Conservation (phyloP, 306 rosid genomes). For the Vigna mungo region DNA sequence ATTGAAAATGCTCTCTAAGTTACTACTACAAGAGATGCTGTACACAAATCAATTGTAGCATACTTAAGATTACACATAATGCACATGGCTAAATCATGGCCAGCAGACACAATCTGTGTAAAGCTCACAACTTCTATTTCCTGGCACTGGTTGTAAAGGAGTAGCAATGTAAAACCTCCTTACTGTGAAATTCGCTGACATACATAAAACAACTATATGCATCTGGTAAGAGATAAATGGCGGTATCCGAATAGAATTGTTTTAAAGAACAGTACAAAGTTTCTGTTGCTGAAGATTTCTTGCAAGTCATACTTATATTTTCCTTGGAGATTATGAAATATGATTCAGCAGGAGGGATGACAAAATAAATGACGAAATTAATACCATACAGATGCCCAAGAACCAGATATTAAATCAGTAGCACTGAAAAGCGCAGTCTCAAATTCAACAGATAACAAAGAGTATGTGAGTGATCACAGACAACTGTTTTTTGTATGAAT, state of each 20-base stretch:
- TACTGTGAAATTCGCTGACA: background rate
- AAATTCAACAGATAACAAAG: background rate
- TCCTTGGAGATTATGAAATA: background rate
- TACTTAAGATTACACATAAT: background rate
- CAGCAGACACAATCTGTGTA: background rate
- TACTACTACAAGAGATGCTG: background rate
- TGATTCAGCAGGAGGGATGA: background rate
- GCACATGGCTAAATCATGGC: background rate
- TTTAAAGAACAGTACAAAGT: background rate
- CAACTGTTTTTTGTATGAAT: background rate
- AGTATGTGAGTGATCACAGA: background rate
- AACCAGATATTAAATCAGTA: background rate
- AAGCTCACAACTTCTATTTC: background rate
- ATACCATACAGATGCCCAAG: background rate
- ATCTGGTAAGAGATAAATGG: background rate
- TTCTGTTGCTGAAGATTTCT: slow-evolving; percentile 9
- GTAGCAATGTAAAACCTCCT: background rate
- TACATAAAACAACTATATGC: background rate
- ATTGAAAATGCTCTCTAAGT: background rate
- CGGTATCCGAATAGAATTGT: background rate
- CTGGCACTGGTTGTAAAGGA: background rate
- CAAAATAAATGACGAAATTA: background rate
- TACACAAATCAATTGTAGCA: background rate
- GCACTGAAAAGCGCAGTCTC: background rate
- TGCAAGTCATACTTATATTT: slow-evolving; percentile 6